Percentiles rank a stretch among this genome's conserved stretches.
Conservation (phyloP, 345 rosid genomes). For the Salix exigua region DNA sequence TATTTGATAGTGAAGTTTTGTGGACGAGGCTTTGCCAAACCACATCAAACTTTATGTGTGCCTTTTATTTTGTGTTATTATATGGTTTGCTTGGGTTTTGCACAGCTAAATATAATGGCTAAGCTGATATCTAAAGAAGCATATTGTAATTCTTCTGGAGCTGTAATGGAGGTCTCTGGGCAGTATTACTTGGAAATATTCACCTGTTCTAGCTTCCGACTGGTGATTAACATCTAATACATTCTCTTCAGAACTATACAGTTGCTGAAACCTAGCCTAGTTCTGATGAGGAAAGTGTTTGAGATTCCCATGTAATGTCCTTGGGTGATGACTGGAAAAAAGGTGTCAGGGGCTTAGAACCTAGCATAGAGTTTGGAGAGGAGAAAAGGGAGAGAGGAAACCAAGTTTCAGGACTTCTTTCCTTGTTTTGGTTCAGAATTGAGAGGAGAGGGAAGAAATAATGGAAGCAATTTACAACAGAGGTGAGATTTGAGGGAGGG, state of each 20-base stretch:
- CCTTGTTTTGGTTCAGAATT: background rate
- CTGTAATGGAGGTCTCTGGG: background rate
- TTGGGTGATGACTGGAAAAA: background rate
- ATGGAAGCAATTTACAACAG: background rate
- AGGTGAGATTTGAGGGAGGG: background rate
- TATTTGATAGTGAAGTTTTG: too few relatives aligned
- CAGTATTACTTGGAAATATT: background rate
- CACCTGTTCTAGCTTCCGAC: background rate
- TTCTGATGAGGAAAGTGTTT: background rate
- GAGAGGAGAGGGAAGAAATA: background rate
- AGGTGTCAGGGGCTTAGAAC: background rate
- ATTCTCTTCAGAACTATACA: background rate
- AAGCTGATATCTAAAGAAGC: background rate
- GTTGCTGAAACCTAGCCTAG: background rate
- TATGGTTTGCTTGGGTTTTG: too few relatives aligned
- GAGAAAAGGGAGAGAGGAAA: background rate
- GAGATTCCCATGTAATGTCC: background rate
- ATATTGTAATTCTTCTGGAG: background rate
- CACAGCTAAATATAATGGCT: too few relatives aligned
- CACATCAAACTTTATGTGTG: too few relatives aligned
- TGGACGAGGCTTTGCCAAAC: too few relatives aligned
- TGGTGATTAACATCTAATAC: background rate
- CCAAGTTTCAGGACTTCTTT: background rate
- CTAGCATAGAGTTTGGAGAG: background rate
- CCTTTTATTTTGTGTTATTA: too few relatives aligned